Base-by-base conservation (phyloP, 2,329 filamentous ascomycete species). In the Monosporascus sp. region DNA sequence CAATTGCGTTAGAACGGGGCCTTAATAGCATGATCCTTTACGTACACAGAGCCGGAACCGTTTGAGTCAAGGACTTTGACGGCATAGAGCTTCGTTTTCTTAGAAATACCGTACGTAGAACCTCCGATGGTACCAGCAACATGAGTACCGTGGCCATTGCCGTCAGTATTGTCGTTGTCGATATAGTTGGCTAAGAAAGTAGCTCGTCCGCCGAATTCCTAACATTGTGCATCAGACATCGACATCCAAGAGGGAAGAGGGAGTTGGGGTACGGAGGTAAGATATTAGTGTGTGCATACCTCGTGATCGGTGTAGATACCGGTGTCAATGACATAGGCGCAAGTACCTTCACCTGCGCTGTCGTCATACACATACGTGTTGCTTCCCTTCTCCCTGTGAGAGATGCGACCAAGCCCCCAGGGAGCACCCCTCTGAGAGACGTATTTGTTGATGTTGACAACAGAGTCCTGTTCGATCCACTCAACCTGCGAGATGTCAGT, bases 301-400 rank as follows among this genome's bases (percentile, higher is more conserved):
- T n/a, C n/a, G 58, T 75, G 73, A 14, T 60, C 24, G 31, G 63
- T 66, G 38, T 62, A 61, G 43, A 75, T 71, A 51, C 73, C 73
- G 11, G 72, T 73, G 57, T 76, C 73, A 51, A 76, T 66, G 37
- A 76, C 54, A 56, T 74, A 76, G 40, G 66, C 59, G 52, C 68
- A 72, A 22, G 48, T 53, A 7, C 56, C 58, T 26, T 50, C 41
- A 3, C 60, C 60, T 7, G 56, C 53, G n/a, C 50, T 52, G 2
- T 41, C 36, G 31, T 59, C 55, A 49, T 56, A 63, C 48, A 53
- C 50, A 49, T 65, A 67, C 16, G 52, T 61, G 43, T 51, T 51
- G 27, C 53, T 49, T 16, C 48, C 52, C 0, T 24, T 52, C 9
- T 53, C 49, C 9, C 40, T 47, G 50, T 64, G 56, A 11, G 64